Percentiles rank a stretch among this genome's conserved stretches.
These are phyloP conservation scores for Huiozyma sinensis DNA, from an alignment of 805 yeast species.

Conservation along the genomic window DNA sequence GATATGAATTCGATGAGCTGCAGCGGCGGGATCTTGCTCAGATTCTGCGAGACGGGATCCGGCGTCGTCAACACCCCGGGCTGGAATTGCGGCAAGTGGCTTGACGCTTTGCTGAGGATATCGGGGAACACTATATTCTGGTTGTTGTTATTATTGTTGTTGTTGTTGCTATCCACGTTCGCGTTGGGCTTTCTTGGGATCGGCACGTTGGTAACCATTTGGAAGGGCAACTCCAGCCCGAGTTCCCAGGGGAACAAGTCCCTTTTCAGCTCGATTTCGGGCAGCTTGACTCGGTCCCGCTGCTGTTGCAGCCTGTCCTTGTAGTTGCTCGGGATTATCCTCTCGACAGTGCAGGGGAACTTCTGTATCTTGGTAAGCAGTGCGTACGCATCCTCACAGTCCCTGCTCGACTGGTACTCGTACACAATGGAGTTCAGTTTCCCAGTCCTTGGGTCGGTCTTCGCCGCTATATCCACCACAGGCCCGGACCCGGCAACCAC, in stretches of 20 bases:
- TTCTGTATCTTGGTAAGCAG: constrained; percentile 18
- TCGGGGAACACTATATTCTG: constrained; percentile 32
- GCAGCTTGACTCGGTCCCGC: background rate
- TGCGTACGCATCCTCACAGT: constrained; percentile 20
- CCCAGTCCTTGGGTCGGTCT: constrained; percentile 30
- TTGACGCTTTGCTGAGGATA: constrained; percentile 43
- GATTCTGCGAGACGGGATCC: constrained; percentile 50
- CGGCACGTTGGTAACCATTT: constrained; percentile 27
- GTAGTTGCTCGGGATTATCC: constrained; percentile 18
- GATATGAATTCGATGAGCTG: constrained; percentile 60
- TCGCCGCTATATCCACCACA: constrained; percentile 44
- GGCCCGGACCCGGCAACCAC: constrained; percentile 67
- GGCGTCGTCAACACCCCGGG: constrained; percentile 35
- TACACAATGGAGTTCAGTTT: constrained; percentile 34
- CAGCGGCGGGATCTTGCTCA: constrained; percentile 58
- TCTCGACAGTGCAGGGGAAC: constrained; percentile 21
- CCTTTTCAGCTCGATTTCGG: constrained; percentile 15
- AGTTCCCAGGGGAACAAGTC: constrained; percentile 25
- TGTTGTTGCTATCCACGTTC: background rate
- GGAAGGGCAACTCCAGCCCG: constrained; percentile 26
- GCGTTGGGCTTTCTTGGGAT: constrained; percentile 21
- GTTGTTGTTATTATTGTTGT: background rate
- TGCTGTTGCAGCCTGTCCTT: constrained; percentile 4
- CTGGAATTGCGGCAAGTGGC: constrained; percentile 41
- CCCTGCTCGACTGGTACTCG: constrained; percentile 19